Evolutionary conservation across 1,139 yeast genomes (phyloP), one percentile per base, ranked within the genome.

Genomic region (Protomyces lactucae-debilis): DNA sequence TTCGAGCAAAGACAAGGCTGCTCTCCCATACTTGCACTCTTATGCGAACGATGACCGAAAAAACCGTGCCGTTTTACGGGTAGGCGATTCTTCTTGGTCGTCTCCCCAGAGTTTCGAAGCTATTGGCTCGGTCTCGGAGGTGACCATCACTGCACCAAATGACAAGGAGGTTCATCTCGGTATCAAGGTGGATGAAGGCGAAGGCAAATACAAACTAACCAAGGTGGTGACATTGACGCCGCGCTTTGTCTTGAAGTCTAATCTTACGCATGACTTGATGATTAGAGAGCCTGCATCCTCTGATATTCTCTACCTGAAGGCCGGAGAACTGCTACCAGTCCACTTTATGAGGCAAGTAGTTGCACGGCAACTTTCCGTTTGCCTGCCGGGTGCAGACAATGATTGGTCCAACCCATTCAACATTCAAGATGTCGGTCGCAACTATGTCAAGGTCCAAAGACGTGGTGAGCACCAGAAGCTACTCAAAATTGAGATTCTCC

Each of bases 391-490:
- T 5, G 76, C 82, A 0, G 79, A 82, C 5, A 79, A 85, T 2
- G 79, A 82, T 48, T 91, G 97, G 96, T 87, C 97, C 0, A 86
- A 97, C 0, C 95, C 98, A 0, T 91, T 93, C 73, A 81, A 82
- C 35, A 83, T 93, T 68, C 85, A 87, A 65, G 95, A 92, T 72
- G 82, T 91, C 64, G 99, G 99, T 5, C 86, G 88, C 66, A 77
- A 88, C 0, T 88, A 82, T 72, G 78, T 93, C 69, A 88, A 93
- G 70, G 82, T 90, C 2, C 79, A 81, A 67, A 84, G 84, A 67
- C 83, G 82, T 37, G 82, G 82, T 45, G 77, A 81, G 25, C 91
- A 91, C 1, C 95, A 88, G 70, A 78, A 83, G 16, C 77, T 95
- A 61, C 75, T 91, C 39, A 86, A 87, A 72, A 82, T 90, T 36